Percentiles rank a stretch among this genome's conserved stretches.
phyloP scores from a whole-genome alignment of 768 basidiomycete genomes.

The Mycena galericulata region DNA sequence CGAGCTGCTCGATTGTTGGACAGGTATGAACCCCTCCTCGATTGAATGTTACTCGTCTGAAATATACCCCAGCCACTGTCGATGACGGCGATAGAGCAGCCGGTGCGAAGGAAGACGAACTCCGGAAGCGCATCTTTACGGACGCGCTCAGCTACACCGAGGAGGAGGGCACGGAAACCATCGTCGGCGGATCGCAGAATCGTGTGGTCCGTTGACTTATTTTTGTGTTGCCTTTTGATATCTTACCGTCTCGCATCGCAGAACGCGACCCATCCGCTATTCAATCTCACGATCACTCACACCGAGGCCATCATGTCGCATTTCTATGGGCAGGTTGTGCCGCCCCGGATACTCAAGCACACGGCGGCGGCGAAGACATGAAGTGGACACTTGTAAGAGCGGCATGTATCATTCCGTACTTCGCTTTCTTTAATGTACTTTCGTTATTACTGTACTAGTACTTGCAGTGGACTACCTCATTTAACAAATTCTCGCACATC shows the following conservation, averaged over 20 bases:
- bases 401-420: too few species aligned
- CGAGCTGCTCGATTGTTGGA: conserved; percentile 56
- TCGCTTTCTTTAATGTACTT: too few species aligned
- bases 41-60: neutral
- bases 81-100: conserved; percentile 43
- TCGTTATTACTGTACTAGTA: too few species aligned
- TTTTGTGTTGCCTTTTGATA: neutral
- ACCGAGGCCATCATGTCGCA: conserved; percentile 74
- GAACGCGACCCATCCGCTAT: conserved; percentile 88
- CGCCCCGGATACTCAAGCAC: conserved; percentile 41
- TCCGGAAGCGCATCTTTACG: conserved; percentile 57
- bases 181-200: conserved; percentile 73
- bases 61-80: conserved; percentile 33
- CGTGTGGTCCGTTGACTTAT: conserved; percentile 63
- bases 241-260: conserved; percentile 43
- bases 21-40: conserved; percentile 12
- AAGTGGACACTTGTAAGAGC: too few species aligned
- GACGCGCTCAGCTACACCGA: conserved; percentile 75
- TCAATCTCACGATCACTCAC: conserved; percentile 80
- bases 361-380: conserved; percentile 1
- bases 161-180: conserved; percentile 66
- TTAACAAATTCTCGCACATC: too few species aligned
- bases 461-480: too few species aligned
- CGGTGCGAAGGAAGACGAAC: conserved; percentile 46
- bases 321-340: conserved; percentile 75